Conservation (phyloP, 768 basidiomycete genomes). For the Russula olivacea region DNA sequence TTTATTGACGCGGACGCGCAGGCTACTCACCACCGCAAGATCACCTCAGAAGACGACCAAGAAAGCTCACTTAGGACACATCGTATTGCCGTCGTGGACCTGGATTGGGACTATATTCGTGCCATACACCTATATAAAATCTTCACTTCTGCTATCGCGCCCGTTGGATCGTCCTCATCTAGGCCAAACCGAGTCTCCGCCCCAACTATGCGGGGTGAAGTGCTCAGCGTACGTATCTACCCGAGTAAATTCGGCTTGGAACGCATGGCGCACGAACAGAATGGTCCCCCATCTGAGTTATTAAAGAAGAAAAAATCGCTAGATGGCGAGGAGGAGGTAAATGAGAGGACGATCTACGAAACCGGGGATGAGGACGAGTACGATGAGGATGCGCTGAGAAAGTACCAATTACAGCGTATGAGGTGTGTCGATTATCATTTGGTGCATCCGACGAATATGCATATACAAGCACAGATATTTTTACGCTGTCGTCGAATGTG, state of each 20-base stretch:
- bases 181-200: conserved; percentile 24
- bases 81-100: conserved; percentile 85
- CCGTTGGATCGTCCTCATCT: conserved; percentile 40
- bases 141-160: conserved; percentile 77
- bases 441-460: conserved; percentile 3
- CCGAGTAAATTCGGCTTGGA: conserved; percentile 92
- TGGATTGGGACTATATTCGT: conserved; percentile 97
- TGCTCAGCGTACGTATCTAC: conserved; percentile 77
- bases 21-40: conserved; percentile 52
- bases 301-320: conserved; percentile 52
- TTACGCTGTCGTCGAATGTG: conserved; percentile 90
- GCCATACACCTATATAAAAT: conserved; percentile 89
- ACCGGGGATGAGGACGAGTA: conserved; percentile 70
- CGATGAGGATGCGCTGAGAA: conserved; percentile 80
- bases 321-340: conserved; percentile 48
- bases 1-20: conserved; percentile 71
- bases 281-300: conserved; percentile 79
- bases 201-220: conserved; percentile 51
- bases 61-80: conserved; percentile 47
- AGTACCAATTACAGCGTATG: conserved; percentile 89
- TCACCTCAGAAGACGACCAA: conserved; percentile 31
- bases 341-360: conserved; percentile 60
- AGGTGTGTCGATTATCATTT: conserved; percentile 47
- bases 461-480: conserved; percentile 59
- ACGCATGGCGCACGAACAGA: conserved; percentile 80